These are phyloP conservation scores for Ascochyta lentis DNA, from an alignment of 2,329 filamentous ascomycete species.

Conservation along the genomic window DNA sequence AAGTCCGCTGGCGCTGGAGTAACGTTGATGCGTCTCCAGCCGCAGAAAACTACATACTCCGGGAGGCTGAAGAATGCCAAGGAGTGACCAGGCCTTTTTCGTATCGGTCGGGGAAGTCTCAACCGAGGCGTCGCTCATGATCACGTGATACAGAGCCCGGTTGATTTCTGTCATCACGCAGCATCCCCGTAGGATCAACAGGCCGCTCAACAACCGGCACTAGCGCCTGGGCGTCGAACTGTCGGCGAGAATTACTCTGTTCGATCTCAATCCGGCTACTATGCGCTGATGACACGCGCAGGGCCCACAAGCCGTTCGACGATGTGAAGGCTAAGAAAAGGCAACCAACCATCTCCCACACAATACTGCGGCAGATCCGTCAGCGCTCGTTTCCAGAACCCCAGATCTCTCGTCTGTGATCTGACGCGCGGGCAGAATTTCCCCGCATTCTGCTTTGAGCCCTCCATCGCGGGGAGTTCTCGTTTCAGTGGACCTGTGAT, in stretches of 20 bases:
- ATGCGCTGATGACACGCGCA: constrained; percentile 20
- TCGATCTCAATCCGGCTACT: constrained; percentile 17
- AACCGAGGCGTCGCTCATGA: constrained; percentile 18
- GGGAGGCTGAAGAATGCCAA: constrained; percentile 21
- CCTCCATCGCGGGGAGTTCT: constrained; percentile 20
- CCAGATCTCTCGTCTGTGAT: constrained; percentile 18
- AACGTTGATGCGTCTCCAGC: constrained; percentile 22
- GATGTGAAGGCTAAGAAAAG: constrained; percentile 22
- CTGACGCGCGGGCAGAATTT: constrained; percentile 36
- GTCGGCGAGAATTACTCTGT: constrained; percentile 41
- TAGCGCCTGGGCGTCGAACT: constrained; percentile 3
- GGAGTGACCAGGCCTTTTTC: constrained; percentile 18
- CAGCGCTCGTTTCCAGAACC: constrained; percentile 30
- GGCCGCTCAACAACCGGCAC: constrained; percentile 17
- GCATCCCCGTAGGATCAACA: constrained; percentile 23
- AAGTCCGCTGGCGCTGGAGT: constrained; percentile 24
- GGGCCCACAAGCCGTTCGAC: constrained; percentile 22
- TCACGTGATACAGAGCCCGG: constrained; percentile 19
- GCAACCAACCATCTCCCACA: constrained; percentile 34
- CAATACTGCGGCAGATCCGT: constrained; percentile 16
- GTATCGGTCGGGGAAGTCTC: constrained; percentile 25
- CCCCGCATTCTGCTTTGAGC: constrained; percentile 29
- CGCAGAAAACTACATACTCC: constrained; percentile 17
- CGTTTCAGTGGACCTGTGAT: constrained; percentile 27
- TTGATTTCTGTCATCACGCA: constrained; percentile 28